These are phyloP conservation scores for Amanita inopinata DNA, from an alignment of 768 basidiomycete species.

Conservation along the genomic window DNA sequence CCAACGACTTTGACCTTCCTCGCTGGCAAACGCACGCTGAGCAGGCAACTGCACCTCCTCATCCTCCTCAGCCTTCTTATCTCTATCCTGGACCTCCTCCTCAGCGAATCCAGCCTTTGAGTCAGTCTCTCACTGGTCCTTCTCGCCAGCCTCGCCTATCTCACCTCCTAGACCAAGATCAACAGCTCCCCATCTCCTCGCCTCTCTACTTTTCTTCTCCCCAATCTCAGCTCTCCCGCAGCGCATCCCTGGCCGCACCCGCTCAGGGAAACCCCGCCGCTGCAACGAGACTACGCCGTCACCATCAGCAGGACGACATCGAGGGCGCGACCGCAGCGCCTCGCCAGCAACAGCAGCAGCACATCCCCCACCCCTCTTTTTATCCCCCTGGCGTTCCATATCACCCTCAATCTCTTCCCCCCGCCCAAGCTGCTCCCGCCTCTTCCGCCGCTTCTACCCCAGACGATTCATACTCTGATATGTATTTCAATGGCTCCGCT, in stretches of 20 bases:
- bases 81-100: slow-evolving; percentile 49
- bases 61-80: slow-evolving; percentile 39
- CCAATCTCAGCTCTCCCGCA: slow-evolving; percentile 51
- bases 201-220: slow-evolving; percentile 43
- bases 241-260: slow-evolving; percentile 52
- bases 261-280: slow-evolving; percentile 25
- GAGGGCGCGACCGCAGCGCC: slow-evolving; percentile 35
- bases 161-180: slow-evolving; percentile 60
- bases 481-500: slow-evolving; percentile 49
- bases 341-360: slow-evolving; percentile 9
- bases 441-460: slow-evolving; percentile 20
- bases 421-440: slow-evolving; percentile 25
- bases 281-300: slow-evolving; percentile 47
- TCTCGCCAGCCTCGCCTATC: slow-evolving; percentile 50
- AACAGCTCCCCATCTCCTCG: slow-evolving; percentile 29
- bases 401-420: slow-evolving; percentile 38
- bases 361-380: slow-evolving; percentile 27
- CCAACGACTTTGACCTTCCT: slow-evolving; percentile 81
- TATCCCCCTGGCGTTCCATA: slow-evolving; percentile 51
- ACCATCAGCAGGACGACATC: slow-evolving; percentile 61
- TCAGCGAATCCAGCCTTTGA: slow-evolving; percentile 40
- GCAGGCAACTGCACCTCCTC: slow-evolving; percentile 35
- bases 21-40: slow-evolving; percentile 59
- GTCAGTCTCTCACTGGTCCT: slow-evolving; percentile 36
- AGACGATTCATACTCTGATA: slow-evolving; percentile 43